These are phyloP conservation scores for Udeniomyces megalosporus DNA, from an alignment of 768 basidiomycete species.

Conservation along the genomic window DNA sequence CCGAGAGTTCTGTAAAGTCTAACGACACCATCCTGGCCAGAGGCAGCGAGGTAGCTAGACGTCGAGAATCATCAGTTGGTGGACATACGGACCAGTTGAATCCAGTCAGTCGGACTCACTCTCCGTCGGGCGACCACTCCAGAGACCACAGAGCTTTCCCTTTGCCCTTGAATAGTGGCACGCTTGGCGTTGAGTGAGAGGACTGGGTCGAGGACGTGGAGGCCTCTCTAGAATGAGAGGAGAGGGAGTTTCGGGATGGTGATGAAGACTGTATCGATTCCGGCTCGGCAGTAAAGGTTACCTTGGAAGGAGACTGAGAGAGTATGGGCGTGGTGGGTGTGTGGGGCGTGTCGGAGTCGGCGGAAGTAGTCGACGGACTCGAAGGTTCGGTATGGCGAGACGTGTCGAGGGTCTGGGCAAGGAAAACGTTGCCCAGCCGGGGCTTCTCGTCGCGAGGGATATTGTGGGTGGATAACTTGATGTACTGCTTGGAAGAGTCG, in stretches of 20 bases:
- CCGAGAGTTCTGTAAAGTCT: slow-evolving; percentile 22
- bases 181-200: too few species aligned
- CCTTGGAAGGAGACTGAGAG: background rate
- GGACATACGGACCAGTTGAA: background rate
- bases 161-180: slow-evolving; percentile 3
- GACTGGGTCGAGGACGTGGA: too few species aligned
- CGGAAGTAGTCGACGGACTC: background rate
- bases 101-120: background rate
- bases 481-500: background rate
- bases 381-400: background rate
- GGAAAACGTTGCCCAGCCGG: slow-evolving; percentile 21
- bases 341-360: background rate
- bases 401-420: slow-evolving; percentile 22
- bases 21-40: slow-evolving; percentile 24
- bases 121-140: slow-evolving; percentile 21
- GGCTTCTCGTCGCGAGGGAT: slow-evolving; percentile 14
- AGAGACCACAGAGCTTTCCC: slow-evolving; percentile 22
- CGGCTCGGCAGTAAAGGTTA: background rate
- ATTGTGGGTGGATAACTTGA: slow-evolving; percentile 13
- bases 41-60: slow-evolving; percentile 20
- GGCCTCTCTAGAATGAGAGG: background rate
- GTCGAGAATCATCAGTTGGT: too few species aligned
- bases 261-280: too few species aligned
- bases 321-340: background rate
- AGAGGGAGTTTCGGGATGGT: too few species aligned